Conservation (phyloP, 2,329 filamentous ascomycete genomes). For the Aspergillus pseudoglaucus region DNA sequence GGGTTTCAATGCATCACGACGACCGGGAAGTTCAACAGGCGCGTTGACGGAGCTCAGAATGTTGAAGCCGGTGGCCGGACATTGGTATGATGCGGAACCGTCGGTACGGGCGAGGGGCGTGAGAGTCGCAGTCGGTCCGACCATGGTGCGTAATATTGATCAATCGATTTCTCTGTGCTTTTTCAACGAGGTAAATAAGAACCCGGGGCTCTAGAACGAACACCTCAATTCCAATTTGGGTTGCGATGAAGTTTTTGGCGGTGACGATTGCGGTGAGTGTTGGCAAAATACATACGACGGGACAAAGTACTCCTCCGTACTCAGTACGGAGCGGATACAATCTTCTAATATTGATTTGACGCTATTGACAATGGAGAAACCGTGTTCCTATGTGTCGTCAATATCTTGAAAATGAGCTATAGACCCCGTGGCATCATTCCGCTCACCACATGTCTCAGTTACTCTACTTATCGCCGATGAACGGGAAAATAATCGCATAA, state of each 20-base stretch:
- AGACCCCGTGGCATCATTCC: too few species aligned
- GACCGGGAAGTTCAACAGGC: constrained; percentile 73
- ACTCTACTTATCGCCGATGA: too few species aligned
- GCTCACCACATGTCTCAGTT: too few species aligned
- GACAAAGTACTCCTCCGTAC: too few species aligned
- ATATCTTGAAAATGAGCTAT: too few species aligned
- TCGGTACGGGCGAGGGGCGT: constrained; percentile 31
- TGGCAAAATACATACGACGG: too few species aligned
- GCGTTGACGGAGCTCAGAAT: constrained; percentile 85
- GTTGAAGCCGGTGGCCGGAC: constrained; percentile 57
- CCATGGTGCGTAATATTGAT: constrained; percentile 19
- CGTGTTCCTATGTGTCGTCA: too few species aligned
- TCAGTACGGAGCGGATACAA: too few species aligned
- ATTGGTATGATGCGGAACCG: constrained; percentile 37
- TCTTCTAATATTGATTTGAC: too few species aligned
- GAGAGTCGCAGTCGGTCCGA: constrained; percentile 28
- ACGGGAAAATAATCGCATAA: background rate
- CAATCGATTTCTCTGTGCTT: too few species aligned
- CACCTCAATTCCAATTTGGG: background rate
- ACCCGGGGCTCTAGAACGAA: background rate
- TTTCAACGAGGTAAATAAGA: too few species aligned
- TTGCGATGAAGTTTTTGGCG: background rate
- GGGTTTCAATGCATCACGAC: constrained; percentile 75
- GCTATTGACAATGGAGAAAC: too few species aligned
- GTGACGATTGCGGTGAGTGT: background rate